A percentile compares a stretch with the other conserved stretches of the same genome.
phyloP scores from a whole-genome alignment of 2,329 filamentous ascomycete species.

The Verticillium zaregamsianum region DNA sequence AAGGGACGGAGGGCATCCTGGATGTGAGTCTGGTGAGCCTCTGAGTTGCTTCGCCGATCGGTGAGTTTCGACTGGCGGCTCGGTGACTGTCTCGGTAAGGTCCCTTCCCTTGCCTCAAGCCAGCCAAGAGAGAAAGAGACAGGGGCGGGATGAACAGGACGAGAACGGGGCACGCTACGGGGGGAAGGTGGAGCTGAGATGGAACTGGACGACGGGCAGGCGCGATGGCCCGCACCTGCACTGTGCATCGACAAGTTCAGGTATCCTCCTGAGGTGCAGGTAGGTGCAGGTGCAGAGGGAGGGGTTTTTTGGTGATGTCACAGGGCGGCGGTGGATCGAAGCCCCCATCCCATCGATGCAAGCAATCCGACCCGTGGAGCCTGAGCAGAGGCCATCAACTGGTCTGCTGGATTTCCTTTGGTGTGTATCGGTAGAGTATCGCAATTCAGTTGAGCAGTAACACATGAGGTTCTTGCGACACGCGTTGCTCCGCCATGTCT shows the following conservation, averaged over 20 bases:
- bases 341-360: not conserved
- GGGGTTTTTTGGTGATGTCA: not conserved
- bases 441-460: not conserved
- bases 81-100: too few relatives aligned
- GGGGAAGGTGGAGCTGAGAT: not conserved
- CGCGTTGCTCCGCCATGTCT: not conserved
- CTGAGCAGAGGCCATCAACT: not conserved
- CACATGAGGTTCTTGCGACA: not conserved
- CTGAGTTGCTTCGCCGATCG: conserved; percentile 14
- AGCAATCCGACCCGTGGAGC: not conserved
- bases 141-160: not conserved
- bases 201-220: not conserved
- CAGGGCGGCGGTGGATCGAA: not conserved
- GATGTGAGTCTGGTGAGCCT: conserved; percentile 49
- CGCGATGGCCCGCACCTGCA: not conserved
- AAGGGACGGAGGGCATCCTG: conserved; percentile 47
- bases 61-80: too few relatives aligned
- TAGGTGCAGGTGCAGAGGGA: not conserved
- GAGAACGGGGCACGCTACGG: not conserved
- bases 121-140: not conserved
- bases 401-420: not conserved
- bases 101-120: too few relatives aligned
- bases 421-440: not conserved
- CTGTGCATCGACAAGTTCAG: not conserved
- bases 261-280: not conserved